Percentiles rank a stretch among this genome's conserved stretches.
phyloP scores from a whole-genome alignment of 768 basidiomycete species.

The Fistulinella prunicolor region DNA sequence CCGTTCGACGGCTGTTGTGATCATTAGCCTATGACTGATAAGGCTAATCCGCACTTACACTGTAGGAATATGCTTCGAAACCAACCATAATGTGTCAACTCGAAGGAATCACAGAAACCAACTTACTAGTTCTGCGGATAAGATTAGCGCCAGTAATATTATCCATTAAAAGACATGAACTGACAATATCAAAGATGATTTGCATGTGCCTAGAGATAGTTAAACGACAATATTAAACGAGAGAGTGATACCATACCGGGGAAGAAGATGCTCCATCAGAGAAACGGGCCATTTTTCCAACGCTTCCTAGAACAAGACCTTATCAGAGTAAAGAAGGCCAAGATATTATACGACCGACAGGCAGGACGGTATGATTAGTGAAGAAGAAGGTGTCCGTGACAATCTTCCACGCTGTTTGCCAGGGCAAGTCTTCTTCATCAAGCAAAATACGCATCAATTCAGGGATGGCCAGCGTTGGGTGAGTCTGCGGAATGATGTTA shows the following conservation, averaged over 20 bases:
- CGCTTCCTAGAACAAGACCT: conserved; percentile 52
- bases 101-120: neutral
- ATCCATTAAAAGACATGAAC: conserved; percentile 23
- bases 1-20: conserved; percentile 67
- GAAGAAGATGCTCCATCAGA: conserved; percentile 79
- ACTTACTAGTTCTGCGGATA: conserved; percentile 38
- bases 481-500: conserved; percentile 54
- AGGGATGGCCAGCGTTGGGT: conserved; percentile 92
- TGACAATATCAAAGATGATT: conserved; percentile 87
- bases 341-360: conserved; percentile 45
- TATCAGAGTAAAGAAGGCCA: neutral
- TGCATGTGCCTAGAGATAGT: conserved; percentile 66
- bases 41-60: conserved; percentile 38
- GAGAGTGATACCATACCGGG: conserved; percentile 45
- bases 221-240: neutral
- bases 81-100: neutral
- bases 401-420: conserved; percentile 86
- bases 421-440: conserved; percentile 87
- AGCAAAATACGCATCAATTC: conserved; percentile 91
- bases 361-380: conserved; percentile 93
- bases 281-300: conserved; percentile 92
- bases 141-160: conserved; percentile 15
- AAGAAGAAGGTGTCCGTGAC: conserved; percentile 91
- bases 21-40: neutral
- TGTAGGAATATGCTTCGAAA: conserved; percentile 54